Conservation (phyloP, 768 basidiomycete species). For the Phlebiopsis flavidoalba region DNA sequence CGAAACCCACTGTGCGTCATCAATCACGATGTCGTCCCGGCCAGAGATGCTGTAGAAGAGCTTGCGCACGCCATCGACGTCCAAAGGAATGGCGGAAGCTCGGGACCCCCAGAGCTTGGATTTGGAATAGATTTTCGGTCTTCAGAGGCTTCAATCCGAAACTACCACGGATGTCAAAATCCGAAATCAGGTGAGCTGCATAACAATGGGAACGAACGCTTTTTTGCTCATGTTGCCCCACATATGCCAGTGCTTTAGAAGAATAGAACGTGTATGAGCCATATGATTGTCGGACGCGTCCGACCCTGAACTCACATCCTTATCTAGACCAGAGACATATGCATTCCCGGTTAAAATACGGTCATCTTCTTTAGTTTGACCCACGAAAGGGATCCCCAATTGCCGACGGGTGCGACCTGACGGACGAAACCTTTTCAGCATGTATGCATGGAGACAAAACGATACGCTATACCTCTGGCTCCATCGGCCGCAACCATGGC, state of each 20-base stretch:
- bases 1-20: conserved; percentile 8
- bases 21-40: conserved; percentile 7
- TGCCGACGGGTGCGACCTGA: conserved; percentile 33
- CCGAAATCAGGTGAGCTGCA: background rate
- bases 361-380: conserved; percentile 30
- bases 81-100: conserved; percentile 4
- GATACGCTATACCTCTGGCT: conserved; percentile 22
- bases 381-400: conserved; percentile 37
- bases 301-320: conserved; percentile 19
- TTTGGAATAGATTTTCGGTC: conserved; percentile 8
- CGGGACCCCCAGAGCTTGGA: conserved; percentile 9
- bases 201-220: conserved; percentile 2
- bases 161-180: background rate
- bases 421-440: background rate
- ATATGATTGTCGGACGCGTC: background rate
- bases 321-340: conserved; percentile 27
- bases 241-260: conserved; percentile 14
- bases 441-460: background rate
- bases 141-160: conserved; percentile 10
- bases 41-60: conserved; percentile 6
- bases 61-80: conserved; percentile 6
- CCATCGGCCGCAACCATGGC: conserved; percentile 41
- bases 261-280: background rate
- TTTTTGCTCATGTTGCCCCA: conserved; percentile 14
- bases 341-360: conserved; percentile 33